These are phyloP conservation scores for Capsicum pubescens DNA, from an alignment of 257 asterid genomes.

Conservation along the genomic window DNA sequence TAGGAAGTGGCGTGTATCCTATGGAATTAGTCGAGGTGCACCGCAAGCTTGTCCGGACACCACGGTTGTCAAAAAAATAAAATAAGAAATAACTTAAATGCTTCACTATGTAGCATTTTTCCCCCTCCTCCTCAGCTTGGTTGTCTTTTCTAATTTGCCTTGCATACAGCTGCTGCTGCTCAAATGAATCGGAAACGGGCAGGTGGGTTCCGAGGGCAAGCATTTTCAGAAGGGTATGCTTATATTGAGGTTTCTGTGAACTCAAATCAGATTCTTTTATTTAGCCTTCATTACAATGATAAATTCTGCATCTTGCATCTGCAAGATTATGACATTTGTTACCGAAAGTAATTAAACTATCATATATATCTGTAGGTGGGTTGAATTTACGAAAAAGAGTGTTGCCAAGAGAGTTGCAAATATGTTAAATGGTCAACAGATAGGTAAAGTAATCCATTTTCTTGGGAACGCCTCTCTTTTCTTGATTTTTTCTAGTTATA, in stretches of 20 bases:
- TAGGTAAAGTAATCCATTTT: slow-evolving; percentile 48
- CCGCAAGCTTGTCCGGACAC: no score
- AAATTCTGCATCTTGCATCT: background rate
- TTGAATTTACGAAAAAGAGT: slow-evolving; percentile 77
- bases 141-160: background rate
- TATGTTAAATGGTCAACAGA: slow-evolving; percentile 82
- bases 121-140: background rate
- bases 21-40: no score
- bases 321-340: background rate
- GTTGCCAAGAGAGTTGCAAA: slow-evolving; percentile 84
- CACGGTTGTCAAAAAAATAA: no score
- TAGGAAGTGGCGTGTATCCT: no score
- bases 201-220: slow-evolving; percentile 83
- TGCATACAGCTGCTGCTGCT: slow-evolving; percentile 56
- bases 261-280: background rate
- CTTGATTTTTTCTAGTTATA: background rate
- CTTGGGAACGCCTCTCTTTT: background rate
- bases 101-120: background rate
- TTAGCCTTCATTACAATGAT: background rate
- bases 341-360: background rate
- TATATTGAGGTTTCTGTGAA: slow-evolving; percentile 4
- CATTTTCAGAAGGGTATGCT: slow-evolving; percentile 85
- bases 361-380: slow-evolving; percentile 69
- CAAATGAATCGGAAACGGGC: slow-evolving; percentile 64
- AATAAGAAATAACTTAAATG: no score